Conservation (phyloP, 140 eudicot genomes). For the Anethum foeniculum region DNA sequence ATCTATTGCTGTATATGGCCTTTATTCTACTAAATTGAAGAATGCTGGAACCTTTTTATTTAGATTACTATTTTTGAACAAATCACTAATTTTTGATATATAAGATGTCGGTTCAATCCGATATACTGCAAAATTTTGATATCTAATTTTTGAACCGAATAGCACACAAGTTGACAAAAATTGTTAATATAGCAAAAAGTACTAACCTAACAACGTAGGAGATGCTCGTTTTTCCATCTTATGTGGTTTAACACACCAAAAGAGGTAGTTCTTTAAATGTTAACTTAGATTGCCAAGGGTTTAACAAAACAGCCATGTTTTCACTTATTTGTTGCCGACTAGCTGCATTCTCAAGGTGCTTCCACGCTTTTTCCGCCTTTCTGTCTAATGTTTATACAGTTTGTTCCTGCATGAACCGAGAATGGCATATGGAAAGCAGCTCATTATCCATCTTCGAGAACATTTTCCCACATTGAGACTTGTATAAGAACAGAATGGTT, state of each 20-base stretch:
- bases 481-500: slow-evolving; percentile 69
- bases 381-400: slow-evolving; percentile 21
- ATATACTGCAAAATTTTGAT: too few species aligned
- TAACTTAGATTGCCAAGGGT: too few species aligned
- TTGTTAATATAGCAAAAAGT: neutral
- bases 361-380: slow-evolving; percentile 67
- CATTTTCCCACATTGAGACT: slow-evolving; percentile 57
- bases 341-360: slow-evolving; percentile 60
- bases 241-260: neutral
- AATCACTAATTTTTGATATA: too few species aligned
- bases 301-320: slow-evolving; percentile 59
- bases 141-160: too few species aligned
- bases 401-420: slow-evolving; percentile 54
- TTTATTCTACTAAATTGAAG: too few species aligned
- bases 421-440: slow-evolving; percentile 51
- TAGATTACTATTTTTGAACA: too few species aligned
- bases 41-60: too few species aligned
- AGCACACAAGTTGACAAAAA: neutral
- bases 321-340: slow-evolving; percentile 62
- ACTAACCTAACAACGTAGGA: neutral
- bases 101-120: too few species aligned
- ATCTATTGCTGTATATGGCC: too few species aligned
- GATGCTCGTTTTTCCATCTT: slow-evolving; percentile 9
- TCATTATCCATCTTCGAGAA: slow-evolving; percentile 81
- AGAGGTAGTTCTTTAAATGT: too few species aligned